Base-by-base conservation (phyloP, 2,329 filamentous ascomycete species). In the Arthrobotrys sphaeroides region DNA sequence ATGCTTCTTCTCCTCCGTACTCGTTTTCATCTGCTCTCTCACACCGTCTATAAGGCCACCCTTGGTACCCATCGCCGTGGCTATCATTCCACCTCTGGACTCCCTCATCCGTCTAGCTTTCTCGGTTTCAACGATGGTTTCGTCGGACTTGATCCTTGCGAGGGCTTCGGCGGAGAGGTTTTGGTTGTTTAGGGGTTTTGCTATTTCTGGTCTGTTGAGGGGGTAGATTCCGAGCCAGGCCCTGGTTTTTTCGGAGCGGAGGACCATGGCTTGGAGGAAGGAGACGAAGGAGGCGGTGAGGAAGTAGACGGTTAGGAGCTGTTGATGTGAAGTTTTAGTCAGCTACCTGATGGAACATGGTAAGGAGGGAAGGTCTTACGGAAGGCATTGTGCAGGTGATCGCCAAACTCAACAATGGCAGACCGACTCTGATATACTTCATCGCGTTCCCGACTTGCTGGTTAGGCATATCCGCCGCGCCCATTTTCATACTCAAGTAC, bases 281-380 rank as follows among this genome's bases (percentile, higher is more conserved):
- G 80, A 82, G 40, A 84, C 79, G 0, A 82, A 2, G 73, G 83
- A 82, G 2, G 82, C 83, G 10, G 81, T 78, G 20, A 73, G 26
- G 42, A 80, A 79, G 64, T 80, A 79, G 10, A 79, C 60, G 26
- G 77, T 78, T 45, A 79, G 40, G n/a, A 73, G 76, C 78, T 74
- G 65, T 43, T 33, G 2, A 49, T 64, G n/a, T 40, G 0, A 24
- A 47, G 18, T 16, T 18, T 20, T 16, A 18, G 4, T 26, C 6
- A 20, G 45, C 28, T 49, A 33, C 31, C 31, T 33, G 12, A 12
- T 92, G 91, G 5, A 40, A 40, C 1, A n/a, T n/a, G 2, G 36
- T 43, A 43, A 6, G 83, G 88, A n/a, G n/a, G 90, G 28, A 91
- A 24, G 20, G 7, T 20, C 64, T 40, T 43, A 75, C 72, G 1